A percentile compares a stretch with the other conserved stretches of the same genome.
Conservation (phyloP, 129 eudicot species). For the Flaveria linearis region DNA sequence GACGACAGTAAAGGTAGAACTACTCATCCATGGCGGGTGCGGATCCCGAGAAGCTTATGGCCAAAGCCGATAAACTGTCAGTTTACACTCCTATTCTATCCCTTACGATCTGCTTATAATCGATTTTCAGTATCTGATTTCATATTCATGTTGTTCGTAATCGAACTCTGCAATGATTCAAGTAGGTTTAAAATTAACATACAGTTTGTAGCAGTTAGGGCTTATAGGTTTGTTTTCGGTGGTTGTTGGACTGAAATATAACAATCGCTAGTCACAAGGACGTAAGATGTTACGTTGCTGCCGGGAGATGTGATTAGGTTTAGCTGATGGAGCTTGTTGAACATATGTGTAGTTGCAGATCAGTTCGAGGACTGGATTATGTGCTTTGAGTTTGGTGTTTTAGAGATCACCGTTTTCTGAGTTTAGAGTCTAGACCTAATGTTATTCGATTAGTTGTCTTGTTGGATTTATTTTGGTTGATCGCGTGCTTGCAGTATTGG, state of each 20-base stretch:
- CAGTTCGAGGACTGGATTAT: constrained; percentile 13
- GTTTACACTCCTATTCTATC: constrained; percentile 24
- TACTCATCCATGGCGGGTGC: constrained; percentile 59
- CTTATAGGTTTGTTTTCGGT: constrained; percentile 2
- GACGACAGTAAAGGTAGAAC: constrained; percentile 23
- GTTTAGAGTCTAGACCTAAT: neutral
- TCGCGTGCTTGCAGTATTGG: neutral
- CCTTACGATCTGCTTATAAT: neutral
- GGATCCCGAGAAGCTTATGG: constrained; percentile 72
- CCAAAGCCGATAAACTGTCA: constrained; percentile 84
- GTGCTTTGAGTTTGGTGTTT: constrained; percentile 15
- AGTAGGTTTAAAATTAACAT: constrained; percentile 7
- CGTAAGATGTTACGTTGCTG: neutral
- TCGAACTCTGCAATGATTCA: constrained; percentile 11
- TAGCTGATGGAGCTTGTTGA: constrained; percentile 18
- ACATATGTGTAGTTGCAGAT: constrained; percentile 28
- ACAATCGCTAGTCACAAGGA: constrained; percentile 1
- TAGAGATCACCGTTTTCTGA: neutral
- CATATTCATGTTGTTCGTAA: constrained; percentile 18
- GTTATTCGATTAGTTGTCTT: neutral
- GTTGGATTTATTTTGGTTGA: constrained; percentile 15
- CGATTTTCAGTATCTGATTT: neutral
- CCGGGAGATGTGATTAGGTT: constrained; percentile 27
- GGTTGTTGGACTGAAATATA: constrained; percentile 2
- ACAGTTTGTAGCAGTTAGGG: constrained; percentile 11